These are phyloP conservation scores for Cenchrus americanus DNA, from an alignment of 176 grass and related monocot species.

Conservation along the genomic window DNA sequence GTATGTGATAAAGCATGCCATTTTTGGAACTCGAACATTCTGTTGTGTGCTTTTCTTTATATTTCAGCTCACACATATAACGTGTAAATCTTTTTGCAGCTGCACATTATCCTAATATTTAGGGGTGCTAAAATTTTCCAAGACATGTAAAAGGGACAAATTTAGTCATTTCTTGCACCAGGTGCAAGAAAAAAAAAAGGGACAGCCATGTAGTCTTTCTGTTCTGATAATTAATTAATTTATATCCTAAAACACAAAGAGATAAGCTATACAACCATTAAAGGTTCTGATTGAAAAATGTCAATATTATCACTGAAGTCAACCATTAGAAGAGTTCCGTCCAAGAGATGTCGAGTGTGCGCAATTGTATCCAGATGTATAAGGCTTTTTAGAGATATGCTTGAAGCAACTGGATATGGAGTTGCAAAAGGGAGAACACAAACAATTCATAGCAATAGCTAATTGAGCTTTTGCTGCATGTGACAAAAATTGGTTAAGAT, in stretches of 20 bases:
- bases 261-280: not conserved
- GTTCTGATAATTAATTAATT: not conserved
- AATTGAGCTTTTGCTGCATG: not conserved
- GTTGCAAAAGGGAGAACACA: not conserved
- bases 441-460: constrained; percentile 13
- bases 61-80: not conserved
- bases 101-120: not conserved
- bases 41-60: not conserved
- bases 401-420: constrained; percentile 20
- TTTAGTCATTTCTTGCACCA: not conserved
- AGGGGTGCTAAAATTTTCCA: not conserved
- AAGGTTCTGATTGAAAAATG: too few species aligned
- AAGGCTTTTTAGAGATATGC: not conserved
- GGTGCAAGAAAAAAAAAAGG: not conserved
- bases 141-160: constrained; percentile 7
- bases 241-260: not conserved
- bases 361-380: constrained; percentile 1
- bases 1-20: not conserved
- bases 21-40: not conserved
- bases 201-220: not conserved
- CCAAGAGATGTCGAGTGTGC: not conserved
- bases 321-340: not conserved
- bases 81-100: not conserved
- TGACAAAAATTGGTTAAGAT: not conserved
- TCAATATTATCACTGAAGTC: not conserved